Conservation (phyloP, 306 rosid species). For the Vachellia collinsii region DNA sequence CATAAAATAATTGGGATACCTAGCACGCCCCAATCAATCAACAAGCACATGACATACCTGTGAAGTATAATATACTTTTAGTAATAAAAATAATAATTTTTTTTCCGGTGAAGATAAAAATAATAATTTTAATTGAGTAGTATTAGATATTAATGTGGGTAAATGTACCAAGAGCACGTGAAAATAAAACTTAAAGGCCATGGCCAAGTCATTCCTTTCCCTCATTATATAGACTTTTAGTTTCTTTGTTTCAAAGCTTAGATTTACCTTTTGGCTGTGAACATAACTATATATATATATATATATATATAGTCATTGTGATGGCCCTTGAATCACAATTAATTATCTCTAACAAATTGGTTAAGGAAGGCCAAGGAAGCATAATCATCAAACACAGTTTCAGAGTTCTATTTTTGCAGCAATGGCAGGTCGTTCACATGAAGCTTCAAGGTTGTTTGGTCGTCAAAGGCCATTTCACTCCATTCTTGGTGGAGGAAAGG, state of each 20-base stretch:
- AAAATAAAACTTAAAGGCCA: constrained; percentile 48
- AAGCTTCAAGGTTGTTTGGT: constrained; percentile 29
- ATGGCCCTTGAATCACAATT: constrained; percentile 9
- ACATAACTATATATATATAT: background rate
- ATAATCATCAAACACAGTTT: constrained; percentile 22
- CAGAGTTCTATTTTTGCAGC: constrained; percentile 13
- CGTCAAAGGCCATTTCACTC: constrained; percentile 46
- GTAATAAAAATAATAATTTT: background rate
- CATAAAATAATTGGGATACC: background rate
- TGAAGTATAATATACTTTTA: background rate
- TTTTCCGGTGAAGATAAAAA: no score
- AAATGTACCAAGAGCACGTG: constrained; percentile 36
- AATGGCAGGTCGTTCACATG: constrained; percentile 40
- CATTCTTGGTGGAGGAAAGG: constrained; percentile 56
- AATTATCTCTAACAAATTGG: constrained; percentile 21
- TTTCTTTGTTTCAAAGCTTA: constrained; percentile 56
- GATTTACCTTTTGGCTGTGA: constrained; percentile 11
- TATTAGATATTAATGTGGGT: background rate
- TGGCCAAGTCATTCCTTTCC: constrained; percentile 68
- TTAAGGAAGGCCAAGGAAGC: background rate
- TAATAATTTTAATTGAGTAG: background rate
- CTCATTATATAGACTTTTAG: constrained; percentile 20
- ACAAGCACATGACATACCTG: background rate
- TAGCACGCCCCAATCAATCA: background rate
- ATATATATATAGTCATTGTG: background rate